These are phyloP conservation scores for Phytomonas sp. DNA, from an alignment of 208 protist genomes.

Conservation along the genomic window DNA sequence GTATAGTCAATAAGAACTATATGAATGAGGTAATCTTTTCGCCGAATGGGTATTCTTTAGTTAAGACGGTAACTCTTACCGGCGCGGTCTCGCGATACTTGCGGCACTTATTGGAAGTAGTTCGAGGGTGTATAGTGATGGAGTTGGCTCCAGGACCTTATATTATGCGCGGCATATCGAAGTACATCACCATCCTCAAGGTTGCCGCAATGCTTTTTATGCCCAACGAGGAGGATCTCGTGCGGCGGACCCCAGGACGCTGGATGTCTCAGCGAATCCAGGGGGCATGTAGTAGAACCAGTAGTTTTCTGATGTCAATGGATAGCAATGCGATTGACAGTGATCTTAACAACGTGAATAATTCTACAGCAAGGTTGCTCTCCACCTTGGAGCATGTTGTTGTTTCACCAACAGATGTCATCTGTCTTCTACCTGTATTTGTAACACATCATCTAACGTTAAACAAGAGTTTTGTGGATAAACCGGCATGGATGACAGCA, in stretches of 20 bases:
- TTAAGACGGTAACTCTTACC: conserved; percentile 63
- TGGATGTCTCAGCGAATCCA: background rate
- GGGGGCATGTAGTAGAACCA: background rate
- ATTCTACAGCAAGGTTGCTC: background rate
- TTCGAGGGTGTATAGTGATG: conserved; percentile 39
- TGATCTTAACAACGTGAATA: background rate
- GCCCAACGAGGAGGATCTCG: conserved; percentile 21
- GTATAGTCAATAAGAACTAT: conserved; percentile 67
- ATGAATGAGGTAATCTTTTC: conserved; percentile 65
- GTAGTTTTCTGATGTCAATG: background rate
- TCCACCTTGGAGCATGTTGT: conserved; percentile 19
- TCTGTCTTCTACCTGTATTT: conserved; percentile 55
- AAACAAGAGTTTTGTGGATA: conserved; percentile 1
- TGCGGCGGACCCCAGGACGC: conserved; percentile 3
- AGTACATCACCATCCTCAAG: conserved; percentile 30
- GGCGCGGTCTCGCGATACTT: conserved; percentile 56
- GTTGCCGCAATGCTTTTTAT: conserved; percentile 67
- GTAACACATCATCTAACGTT: conserved; percentile 54
- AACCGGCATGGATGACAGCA: conserved; percentile 3
- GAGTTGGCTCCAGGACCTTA: conserved; percentile 20
- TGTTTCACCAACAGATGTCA: conserved; percentile 54
- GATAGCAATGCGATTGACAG: background rate
- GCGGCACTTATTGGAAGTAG: conserved; percentile 64
- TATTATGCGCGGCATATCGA: conserved; percentile 33
- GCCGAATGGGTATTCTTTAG: conserved; percentile 28